Base-by-base conservation (phyloP, 768 basidiomycete species). In the Psilocybe subaeruginosa region DNA sequence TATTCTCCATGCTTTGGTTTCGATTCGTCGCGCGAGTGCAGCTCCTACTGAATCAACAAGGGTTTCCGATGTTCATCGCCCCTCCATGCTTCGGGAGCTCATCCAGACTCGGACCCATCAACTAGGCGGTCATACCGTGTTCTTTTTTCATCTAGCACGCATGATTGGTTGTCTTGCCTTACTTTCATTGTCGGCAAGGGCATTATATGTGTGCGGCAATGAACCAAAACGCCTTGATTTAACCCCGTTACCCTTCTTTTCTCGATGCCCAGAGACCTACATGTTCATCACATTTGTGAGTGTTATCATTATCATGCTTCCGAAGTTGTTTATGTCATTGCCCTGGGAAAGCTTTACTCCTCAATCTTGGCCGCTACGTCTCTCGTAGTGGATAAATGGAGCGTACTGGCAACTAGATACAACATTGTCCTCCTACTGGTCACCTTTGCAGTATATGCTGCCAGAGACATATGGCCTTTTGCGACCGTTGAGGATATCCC, bases 381-480 rank as follows among this genome's bases (percentile, higher is more conserved):
- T 63, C 72, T 2, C 68, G 75, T 1, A 68, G 70, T 29, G 64
- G 65, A 6, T n/a, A 56, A 48, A 55, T 69, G 76, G 53, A 74
- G 76, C 43, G 56, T 66, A 12, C 66, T 73, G 19, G 33, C 65
- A 7, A 63, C 68, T 3, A 59, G 63, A 9, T 74, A 78, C 58
- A 64, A 70, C 23, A 74, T 58, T 43, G 31, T 69, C 27, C 35
- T 77, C 4, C 69, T 77, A 2, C 39, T 78, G 37, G 77, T 61
- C 58, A 74, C 67, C 62, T 76, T 66, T 76, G 64, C 58, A 2
- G 76, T 87, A 3, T 89, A 83, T 68, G 65, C 73, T 17, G 84
- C 85, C 67, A 80, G 87, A 35, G 81, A 85, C 65, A 48, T 90
- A 4, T 86, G 79, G 74, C 88, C 89, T 4, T 70, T 89, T 3